Conservation (phyloP, 2,329 filamentous ascomycete genomes). For the Colletotrichum australisinense region DNA sequence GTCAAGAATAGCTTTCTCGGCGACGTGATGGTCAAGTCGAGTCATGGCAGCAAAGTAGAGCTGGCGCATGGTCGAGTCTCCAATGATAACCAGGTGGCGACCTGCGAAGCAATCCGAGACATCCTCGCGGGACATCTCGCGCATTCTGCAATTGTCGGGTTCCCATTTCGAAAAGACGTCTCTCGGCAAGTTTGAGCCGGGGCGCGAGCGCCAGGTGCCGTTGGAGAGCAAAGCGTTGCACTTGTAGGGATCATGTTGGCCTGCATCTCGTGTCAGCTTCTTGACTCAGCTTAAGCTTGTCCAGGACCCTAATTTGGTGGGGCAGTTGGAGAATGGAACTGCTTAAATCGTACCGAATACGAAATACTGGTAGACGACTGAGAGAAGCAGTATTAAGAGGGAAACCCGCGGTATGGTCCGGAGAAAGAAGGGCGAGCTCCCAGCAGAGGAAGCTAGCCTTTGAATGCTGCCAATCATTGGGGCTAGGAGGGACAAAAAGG, state of each 20-base stretch:
- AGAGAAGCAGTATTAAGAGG: conserved; percentile 26
- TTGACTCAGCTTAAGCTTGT: background rate
- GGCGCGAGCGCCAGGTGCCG: conserved; percentile 60
- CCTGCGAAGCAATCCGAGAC: conserved; percentile 63
- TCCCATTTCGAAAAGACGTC: conserved; percentile 64
- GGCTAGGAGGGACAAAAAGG: background rate
- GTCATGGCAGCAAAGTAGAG: conserved; percentile 64
- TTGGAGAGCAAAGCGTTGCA: conserved; percentile 62
- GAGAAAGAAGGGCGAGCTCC: conserved; percentile 20
- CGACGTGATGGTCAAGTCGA: conserved; percentile 26
- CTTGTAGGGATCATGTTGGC: conserved; percentile 59
- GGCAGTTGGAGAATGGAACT: background rate
- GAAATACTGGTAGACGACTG: conserved; percentile 33
- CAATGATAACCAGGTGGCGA: conserved; percentile 67
- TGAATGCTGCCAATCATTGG: conserved; percentile 21
- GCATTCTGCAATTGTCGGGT: conserved; percentile 68
- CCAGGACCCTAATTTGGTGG: background rate
- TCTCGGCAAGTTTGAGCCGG: conserved; percentile 40
- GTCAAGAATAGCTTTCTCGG: conserved; percentile 29
- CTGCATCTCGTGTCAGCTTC: conserved; percentile 16
- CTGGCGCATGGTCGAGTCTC: conserved; percentile 70
- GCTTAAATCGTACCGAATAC: conserved; percentile 6
- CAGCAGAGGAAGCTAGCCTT: conserved; percentile 23
- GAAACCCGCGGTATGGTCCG: conserved; percentile 16
- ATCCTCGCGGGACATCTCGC: conserved; percentile 63